Evolutionary conservation across 192 early-diverging fungal species (phyloP), one percentile per base, ranked within the genome.

Genomic region (Coemansia sp.): DNA sequence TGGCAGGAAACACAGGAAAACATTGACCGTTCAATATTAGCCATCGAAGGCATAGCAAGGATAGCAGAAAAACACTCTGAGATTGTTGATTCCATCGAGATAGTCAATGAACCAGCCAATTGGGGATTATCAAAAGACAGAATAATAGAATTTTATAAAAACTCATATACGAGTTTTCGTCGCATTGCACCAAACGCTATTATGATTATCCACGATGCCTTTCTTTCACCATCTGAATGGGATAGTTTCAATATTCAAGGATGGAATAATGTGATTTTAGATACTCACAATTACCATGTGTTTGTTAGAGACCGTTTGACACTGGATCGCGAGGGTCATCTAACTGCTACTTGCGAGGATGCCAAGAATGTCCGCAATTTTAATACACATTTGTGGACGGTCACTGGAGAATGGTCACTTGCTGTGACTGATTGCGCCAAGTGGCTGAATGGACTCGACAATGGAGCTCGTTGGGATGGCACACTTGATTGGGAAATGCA

Each of bases 371-470:
- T 86, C 8, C 68, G 62, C 34, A 41, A 63, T 0, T 82, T 81
- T 24, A 78, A 74, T 19, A 32, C 53, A 2, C 60, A 62, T 12
- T 27, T 81, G 30, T 81, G 78, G 49, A 89, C 88, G 3, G 81
- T 91, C 70, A 87, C 88, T 0, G 90, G 90, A 12, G 90, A 91
- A 54, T 91, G 86, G 75, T 88, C 88, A 19, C 65, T 87, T 26
- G 88, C 88, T n/a, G 84, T 74, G 21, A 88, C 87, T 18, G 88
- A 91, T 53, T 91, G 90, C 62, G 85, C 87, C 31, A 86, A 75
- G 12, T 89, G 85, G 77, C 73, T 91, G 26, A 91, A 90, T 63
- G 90, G 90, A 2, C 74, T 89, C 51, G 81, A 78, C 21, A 53
- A 57, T 24, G 84, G 84, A 9, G 74, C 84, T 19, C 75, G 88